phyloP scores from a whole-genome alignment of 805 yeast species.

The Kazachstania martiniae region DNA sequence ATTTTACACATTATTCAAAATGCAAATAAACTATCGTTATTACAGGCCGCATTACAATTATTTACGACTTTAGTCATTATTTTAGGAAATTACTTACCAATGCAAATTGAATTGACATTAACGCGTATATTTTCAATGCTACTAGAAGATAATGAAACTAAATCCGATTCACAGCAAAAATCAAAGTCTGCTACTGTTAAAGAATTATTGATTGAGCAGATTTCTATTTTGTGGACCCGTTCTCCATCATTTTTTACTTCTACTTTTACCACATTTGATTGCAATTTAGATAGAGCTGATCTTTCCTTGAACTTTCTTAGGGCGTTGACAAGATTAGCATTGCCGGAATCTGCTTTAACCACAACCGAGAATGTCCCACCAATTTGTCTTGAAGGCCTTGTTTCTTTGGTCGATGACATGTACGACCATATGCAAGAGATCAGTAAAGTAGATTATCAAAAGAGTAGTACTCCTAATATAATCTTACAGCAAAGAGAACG shows the following conservation, averaged over 20 bases:
- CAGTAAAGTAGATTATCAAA: constrained; percentile 15
- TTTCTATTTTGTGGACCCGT: constrained; percentile 73
- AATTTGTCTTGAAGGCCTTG: constrained; percentile 77
- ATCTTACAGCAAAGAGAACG: constrained; percentile 28
- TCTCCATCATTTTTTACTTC: constrained; percentile 68
- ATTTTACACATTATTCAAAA: constrained; percentile 69
- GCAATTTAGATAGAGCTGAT: constrained; percentile 80
- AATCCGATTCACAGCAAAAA: constrained; percentile 10
- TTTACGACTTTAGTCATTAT: constrained; percentile 63
- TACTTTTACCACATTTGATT: constrained; percentile 75
- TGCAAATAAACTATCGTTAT: constrained; percentile 54
- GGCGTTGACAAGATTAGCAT: constrained; percentile 62
- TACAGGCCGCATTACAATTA: constrained; percentile 66
- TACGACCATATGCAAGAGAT: constrained; percentile 32
- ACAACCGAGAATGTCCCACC: constrained; percentile 90
- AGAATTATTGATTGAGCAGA: constrained; percentile 74
- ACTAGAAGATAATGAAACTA: constrained; percentile 7
- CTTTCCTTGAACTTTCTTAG: constrained; percentile 57
- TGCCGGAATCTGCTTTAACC: constrained; percentile 72
- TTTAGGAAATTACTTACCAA: constrained; percentile 52
- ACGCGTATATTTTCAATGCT: constrained; percentile 53
- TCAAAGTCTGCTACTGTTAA: constrained; percentile 39
- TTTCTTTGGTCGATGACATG: constrained; percentile 57
- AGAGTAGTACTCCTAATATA: constrained; percentile 11
- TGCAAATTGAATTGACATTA: constrained; percentile 71